Evolutionary conservation across 2,329 filamentous ascomycete genomes (phyloP).

Genomic region (Fusarium pseudoanthophilum): DNA sequence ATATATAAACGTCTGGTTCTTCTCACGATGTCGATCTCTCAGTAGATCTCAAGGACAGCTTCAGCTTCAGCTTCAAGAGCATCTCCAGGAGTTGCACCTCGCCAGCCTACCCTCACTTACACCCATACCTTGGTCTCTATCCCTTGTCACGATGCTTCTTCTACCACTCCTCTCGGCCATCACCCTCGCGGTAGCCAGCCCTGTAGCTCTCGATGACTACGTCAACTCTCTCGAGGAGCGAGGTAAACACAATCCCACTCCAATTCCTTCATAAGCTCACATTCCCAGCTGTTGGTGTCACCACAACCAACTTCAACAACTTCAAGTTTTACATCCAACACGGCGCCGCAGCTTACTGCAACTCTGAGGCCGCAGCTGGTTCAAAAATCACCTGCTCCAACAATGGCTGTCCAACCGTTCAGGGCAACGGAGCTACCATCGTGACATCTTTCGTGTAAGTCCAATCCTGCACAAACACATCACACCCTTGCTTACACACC

Average conservation of each 20-base stretch:
- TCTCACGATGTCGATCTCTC: constrained; percentile 12
- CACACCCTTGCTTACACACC: constrained; percentile 28
- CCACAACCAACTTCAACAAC: constrained; percentile 47
- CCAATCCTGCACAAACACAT: not conserved
- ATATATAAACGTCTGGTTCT: constrained; percentile 22
- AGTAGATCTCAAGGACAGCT: constrained; percentile 22
- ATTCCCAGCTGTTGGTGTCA: constrained; percentile 10
- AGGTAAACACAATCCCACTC: constrained; percentile 43
- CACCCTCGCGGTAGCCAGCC: constrained; percentile 43
- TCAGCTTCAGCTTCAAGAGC: not conserved
- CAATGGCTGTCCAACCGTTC: constrained; percentile 57
- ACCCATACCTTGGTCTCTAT: not conserved
- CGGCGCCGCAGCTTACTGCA: constrained; percentile 65
- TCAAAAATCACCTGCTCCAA: constrained; percentile 56
- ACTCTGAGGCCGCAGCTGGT: constrained; percentile 54
- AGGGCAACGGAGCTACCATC: constrained; percentile 56
- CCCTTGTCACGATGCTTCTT: constrained; percentile 38
- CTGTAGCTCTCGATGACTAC: constrained; percentile 44
- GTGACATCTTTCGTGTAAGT: constrained; percentile 55
- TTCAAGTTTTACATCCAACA: constrained; percentile 64
- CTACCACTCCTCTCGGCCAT: constrained; percentile 42
- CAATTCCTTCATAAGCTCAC: not conserved
- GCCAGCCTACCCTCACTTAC: not conserved
- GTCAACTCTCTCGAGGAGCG: constrained; percentile 45
- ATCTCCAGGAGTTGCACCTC: constrained; percentile 10